phyloP scores from a whole-genome alignment of 108 stramenopile species.

The Pseudonitzschia delicatissima region DNA sequence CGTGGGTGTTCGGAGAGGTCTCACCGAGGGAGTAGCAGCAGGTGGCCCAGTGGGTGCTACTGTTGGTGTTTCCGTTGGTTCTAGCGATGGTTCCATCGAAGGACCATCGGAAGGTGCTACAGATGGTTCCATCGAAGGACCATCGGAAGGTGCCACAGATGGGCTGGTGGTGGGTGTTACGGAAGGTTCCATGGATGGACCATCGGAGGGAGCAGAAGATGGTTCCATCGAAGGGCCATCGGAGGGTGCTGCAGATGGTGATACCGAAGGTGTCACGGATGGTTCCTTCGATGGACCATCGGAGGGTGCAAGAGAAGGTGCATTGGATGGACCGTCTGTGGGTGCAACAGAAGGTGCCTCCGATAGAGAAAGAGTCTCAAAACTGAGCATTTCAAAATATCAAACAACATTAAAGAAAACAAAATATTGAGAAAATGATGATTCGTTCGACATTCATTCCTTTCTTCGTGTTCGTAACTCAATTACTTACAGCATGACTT shows the following conservation, averaged over 20 bases:
- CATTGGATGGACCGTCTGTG: neutral
- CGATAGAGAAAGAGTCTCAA: neutral
- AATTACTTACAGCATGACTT: constrained; percentile 10
- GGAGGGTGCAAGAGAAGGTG: neutral
- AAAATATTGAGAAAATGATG: neutral
- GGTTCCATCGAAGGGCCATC: neutral
- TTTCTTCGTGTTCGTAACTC: neutral
- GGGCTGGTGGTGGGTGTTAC: neutral
- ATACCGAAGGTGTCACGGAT: neutral
- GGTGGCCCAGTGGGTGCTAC: neutral
- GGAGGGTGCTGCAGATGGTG: neutral
- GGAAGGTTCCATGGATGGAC: neutral
- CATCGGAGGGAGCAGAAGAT: neutral
- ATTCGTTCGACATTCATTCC: neutral
- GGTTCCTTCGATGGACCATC: neutral
- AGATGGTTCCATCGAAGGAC: neutral
- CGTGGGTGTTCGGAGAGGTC: neutral
- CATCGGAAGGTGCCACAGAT: neutral
- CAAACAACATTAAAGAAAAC: neutral
- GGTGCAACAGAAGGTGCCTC: neutral
- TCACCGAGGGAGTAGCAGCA: neutral
- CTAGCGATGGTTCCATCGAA: neutral
- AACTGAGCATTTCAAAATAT: neutral
- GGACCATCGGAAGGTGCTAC: neutral
- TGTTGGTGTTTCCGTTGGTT: neutral